Evolutionary conservation across 257 asterid species (phyloP), one percentile per base, ranked within the genome.

Genomic region (Scutellaria barbata): DNA sequence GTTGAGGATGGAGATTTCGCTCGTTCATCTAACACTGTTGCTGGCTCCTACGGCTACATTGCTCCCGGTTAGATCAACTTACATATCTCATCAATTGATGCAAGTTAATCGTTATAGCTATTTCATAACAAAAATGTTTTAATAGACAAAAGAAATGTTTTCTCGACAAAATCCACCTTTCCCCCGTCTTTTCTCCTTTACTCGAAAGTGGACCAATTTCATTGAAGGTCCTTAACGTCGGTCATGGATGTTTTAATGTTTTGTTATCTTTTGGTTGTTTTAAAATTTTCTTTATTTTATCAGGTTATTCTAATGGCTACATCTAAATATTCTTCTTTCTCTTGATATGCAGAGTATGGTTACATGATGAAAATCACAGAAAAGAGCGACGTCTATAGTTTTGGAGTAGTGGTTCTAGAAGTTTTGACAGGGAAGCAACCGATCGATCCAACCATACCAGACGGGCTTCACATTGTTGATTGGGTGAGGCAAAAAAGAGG

Each of bases 391-490:
- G 96, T 90, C 0, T 90, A 89, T 70, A 90, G 96, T 75, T 90
- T 81, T 30, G 96, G 96, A 18, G 95, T 90, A 0, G 97, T 90
- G 0, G 85, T 90, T 14, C 80, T 90, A 18, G 97, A 90, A 80
- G 86, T 90, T 12, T 64, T 90, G 75, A 90, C 96, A 0, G 96
- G 97, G 16, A 90, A 90, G 63, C 97, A 90, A 68, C 90, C 97
- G 17, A 84, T 85, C 18, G 97, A 90, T 72, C 92, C 96, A 8
- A 86, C 96, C 20, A 90, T 90, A 78, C 92, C 94, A 0, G 96
- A 88, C 7, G 94, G 96, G 47, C 77, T 82, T 25, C 96, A 90
- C 85, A 90, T 88, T 18, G 96, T 90, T 50, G 97, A 87, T 10
- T 90, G 97, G 96, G 86, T 88, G 72, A 82, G 94, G 81, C 87